Conservation (phyloP, 1,284 basidiomycete species). For the Tremellales sp. region DNA sequence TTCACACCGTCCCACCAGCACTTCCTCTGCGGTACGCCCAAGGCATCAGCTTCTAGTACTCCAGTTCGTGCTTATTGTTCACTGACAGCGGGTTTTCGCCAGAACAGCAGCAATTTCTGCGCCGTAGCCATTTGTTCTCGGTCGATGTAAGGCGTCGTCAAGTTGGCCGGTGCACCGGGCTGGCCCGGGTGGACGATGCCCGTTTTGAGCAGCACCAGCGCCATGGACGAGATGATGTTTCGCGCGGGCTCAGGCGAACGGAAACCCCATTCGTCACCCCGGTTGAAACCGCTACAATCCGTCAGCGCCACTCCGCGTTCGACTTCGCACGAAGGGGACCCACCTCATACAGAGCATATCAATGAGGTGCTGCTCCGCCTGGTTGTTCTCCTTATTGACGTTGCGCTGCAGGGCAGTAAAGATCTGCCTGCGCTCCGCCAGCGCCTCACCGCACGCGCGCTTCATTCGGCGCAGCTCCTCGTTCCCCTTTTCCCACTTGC, state of each 20-base stretch:
- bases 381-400: slow-evolving; percentile 98
- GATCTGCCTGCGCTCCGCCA: slow-evolving; percentile 86
- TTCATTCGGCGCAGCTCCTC: slow-evolving; percentile 71
- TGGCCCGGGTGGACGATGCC: slow-evolving; percentile 69
- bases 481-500: slow-evolving; percentile 77
- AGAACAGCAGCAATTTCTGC: slow-evolving; percentile 95
- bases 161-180: slow-evolving; percentile 26
- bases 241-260: slow-evolving; percentile 90
- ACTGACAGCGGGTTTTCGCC: slow-evolving; percentile 95
- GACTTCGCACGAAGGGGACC: slow-evolving; percentile 31
- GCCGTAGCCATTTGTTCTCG: slow-evolving; percentile 92
- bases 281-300: slow-evolving; percentile 79
- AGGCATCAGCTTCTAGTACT: slow-evolving; percentile 12
- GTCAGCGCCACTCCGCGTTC: background rate
- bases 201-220: slow-evolving; percentile 94
- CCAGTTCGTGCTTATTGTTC: too few relatives aligned
- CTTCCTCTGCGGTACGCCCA: slow-evolving; percentile 63
- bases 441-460: slow-evolving; percentile 74
- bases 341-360: slow-evolving; percentile 99
- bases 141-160: slow-evolving; percentile 56
- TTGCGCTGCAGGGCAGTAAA: slow-evolving; percentile 98
- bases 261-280: slow-evolving; percentile 96
- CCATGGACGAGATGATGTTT: slow-evolving; percentile 97
- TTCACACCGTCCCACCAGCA: slow-evolving; percentile 99
- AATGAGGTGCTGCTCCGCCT: slow-evolving; percentile 98